phyloP scores from a whole-genome alignment of 2,329 filamentous ascomycete genomes.

The Calonectria montana region DNA sequence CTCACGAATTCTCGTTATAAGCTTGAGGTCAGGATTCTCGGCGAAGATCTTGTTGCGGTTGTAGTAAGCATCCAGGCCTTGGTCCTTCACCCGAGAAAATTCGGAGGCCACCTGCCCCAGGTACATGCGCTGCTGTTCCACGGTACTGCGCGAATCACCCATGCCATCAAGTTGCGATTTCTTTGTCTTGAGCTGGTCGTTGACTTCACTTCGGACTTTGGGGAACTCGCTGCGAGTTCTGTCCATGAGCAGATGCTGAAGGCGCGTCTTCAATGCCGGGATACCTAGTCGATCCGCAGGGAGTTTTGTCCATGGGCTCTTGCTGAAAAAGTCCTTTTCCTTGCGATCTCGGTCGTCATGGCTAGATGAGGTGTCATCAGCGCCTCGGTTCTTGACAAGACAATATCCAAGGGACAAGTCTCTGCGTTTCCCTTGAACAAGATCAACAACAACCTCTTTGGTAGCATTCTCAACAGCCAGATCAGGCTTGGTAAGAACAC shows the following conservation, averaged over 20 bases:
- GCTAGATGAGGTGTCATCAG: constrained; percentile 51
- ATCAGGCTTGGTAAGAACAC: constrained; percentile 70
- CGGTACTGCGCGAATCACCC: constrained; percentile 44
- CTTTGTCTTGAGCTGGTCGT: constrained; percentile 17
- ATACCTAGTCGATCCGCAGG: constrained; percentile 48
- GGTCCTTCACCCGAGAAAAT: constrained; percentile 44
- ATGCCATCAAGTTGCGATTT: constrained; percentile 39
- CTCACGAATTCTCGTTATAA: constrained; percentile 52
- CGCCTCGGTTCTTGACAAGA: constrained; percentile 60
- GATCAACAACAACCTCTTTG: constrained; percentile 52
- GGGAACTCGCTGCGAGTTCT: constrained; percentile 54
- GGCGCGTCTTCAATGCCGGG: constrained; percentile 46
- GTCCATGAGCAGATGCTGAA: constrained; percentile 53
- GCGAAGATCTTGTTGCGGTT: constrained; percentile 44
- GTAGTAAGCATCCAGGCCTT: constrained; percentile 52
- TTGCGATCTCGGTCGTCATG: constrained; percentile 44
- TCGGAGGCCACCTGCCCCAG: constrained; percentile 47
- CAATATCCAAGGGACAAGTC: constrained; percentile 60
- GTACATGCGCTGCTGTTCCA: constrained; percentile 48
- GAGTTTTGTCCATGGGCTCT: constrained; percentile 49
- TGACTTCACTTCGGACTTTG: constrained; percentile 48
- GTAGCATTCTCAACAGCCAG: constrained; percentile 57
- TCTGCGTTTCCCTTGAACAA: constrained; percentile 54
- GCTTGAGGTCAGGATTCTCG: constrained; percentile 38
- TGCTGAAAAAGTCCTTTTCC: constrained; percentile 53